Evolutionary conservation across 352 stramenopile genomes (phyloP).

Genomic region (Globisporangium mamillatum): DNA sequence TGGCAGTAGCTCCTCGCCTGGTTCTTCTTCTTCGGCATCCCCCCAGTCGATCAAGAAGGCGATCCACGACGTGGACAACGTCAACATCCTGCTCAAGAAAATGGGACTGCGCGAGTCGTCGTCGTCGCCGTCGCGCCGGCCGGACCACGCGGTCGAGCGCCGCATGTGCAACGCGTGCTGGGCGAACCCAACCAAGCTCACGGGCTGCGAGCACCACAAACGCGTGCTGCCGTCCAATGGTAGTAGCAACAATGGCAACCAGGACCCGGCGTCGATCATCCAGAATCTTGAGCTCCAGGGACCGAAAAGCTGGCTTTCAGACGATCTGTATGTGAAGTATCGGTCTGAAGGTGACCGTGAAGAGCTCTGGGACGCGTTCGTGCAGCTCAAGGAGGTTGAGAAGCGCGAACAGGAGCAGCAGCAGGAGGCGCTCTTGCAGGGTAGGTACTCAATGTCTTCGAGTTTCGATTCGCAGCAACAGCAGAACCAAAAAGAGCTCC

Average conservation of each 20-base stretch:
- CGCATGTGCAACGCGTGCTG: conserved; percentile 84
- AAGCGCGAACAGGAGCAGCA: conserved; percentile 29
- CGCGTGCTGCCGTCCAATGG: conserved; percentile 28
- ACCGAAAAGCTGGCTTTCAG: conserved; percentile 74
- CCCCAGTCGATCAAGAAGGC: conserved; percentile 51
- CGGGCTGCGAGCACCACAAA: conserved; percentile 60
- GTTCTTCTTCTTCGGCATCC: not conserved
- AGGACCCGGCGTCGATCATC: not conserved
- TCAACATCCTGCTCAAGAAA: conserved; percentile 64
- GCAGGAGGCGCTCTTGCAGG: conserved; percentile 26
- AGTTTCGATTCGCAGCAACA: conserved; percentile 19
- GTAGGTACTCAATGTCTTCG: not conserved
- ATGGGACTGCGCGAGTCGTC: conserved; percentile 53
- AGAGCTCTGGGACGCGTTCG: conserved; percentile 47
- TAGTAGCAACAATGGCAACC: conserved; percentile 16
- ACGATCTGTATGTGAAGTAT: conserved; percentile 81
- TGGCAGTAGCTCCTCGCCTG: not conserved
- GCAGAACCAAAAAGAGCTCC: not conserved
- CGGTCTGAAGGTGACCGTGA: conserved; percentile 72
- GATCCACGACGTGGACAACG: conserved; percentile 69
- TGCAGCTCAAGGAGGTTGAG: conserved; percentile 36
- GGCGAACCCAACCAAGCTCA: conserved; percentile 52
- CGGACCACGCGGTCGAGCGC: conserved; percentile 69
- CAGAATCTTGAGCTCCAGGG: conserved; percentile 59
- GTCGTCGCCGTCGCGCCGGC: conserved; percentile 29